Percentiles rank a stretch among this genome's conserved stretches.
These are phyloP conservation scores for Glycyrrhiza uralensis DNA, from an alignment of 306 rosid genomes.

Conservation along the genomic window DNA sequence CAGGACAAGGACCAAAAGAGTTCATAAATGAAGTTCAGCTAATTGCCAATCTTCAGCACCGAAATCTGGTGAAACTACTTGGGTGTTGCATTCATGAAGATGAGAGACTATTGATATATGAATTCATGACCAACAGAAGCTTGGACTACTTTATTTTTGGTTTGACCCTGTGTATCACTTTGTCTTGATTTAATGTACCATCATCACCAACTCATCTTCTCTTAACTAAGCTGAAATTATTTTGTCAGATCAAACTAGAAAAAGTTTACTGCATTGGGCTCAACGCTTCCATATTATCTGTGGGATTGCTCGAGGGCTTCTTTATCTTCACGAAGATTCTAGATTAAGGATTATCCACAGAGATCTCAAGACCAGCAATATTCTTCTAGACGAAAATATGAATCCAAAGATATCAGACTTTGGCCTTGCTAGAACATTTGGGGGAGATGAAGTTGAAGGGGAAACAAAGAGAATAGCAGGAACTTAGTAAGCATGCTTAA, in stretches of 20 bases:
- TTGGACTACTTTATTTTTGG: conserved; percentile 68
- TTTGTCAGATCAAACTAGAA: conserved; percentile 30
- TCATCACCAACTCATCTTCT: not conserved
- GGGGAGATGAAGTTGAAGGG: conserved; percentile 40
- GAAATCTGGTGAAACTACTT: conserved; percentile 62
- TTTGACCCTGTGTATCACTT: not conserved
- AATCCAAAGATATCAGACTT: conserved; percentile 66
- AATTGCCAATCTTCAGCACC: conserved; percentile 67
- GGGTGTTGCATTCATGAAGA: conserved; percentile 55
- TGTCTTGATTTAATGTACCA: not conserved
- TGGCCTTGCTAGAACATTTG: conserved; percentile 49
- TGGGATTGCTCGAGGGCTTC: conserved; percentile 49
- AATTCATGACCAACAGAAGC: conserved; percentile 62
- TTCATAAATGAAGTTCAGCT: conserved; percentile 58
- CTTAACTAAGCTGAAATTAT: not conserved
- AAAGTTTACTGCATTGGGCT: conserved; percentile 29
- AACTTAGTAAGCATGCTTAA: conserved; percentile 47
- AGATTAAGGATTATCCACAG: conserved; percentile 53
- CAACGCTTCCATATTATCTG: conserved; percentile 46
- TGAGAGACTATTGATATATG: conserved; percentile 55
- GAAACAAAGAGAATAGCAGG: conserved; percentile 48
- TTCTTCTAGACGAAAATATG: conserved; percentile 48
- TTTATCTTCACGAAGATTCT: conserved; percentile 59
- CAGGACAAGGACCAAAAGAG: conserved; percentile 59
- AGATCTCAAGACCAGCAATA: conserved; percentile 56